Conservation (phyloP, 2,329 filamentous ascomycete genomes). For the Leptographium galeiforme region DNA sequence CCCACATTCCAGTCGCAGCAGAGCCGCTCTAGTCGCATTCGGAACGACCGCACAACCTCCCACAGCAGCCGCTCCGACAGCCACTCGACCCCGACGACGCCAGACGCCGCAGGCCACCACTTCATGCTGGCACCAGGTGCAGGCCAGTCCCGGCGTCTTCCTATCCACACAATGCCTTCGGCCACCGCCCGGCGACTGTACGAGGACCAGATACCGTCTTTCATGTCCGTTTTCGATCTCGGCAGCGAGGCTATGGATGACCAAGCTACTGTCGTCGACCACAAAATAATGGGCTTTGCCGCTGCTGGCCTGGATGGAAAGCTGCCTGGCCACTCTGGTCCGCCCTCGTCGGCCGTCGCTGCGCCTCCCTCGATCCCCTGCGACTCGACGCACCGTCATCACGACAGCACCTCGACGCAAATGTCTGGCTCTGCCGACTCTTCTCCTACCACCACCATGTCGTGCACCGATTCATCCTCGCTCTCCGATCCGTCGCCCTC, state of each 20-base stretch:
- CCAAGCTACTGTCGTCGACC: conserved; percentile 38
- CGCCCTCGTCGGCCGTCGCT: conserved; percentile 13
- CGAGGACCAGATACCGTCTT: conserved; percentile 60
- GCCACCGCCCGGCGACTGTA: conserved; percentile 47
- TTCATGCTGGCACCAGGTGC: neutral
- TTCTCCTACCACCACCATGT: conserved; percentile 87
- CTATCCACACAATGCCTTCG: conserved; percentile 40
- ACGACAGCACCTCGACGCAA: conserved; percentile 66
- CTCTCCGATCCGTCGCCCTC: conserved; percentile 83
- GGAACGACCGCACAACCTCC: neutral
- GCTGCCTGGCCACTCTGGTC: conserved; percentile 12
- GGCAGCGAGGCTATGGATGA: conserved; percentile 43
- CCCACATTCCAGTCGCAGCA: neutral
- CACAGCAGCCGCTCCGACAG: neutral
- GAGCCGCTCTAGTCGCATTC: neutral
- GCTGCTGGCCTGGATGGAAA: conserved; percentile 24
- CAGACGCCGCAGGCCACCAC: neutral
- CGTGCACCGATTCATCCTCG: conserved; percentile 82
- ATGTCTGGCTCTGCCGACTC: conserved; percentile 79
- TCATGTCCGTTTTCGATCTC: conserved; percentile 63
- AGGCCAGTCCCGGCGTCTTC: neutral
- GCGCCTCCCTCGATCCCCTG: conserved; percentile 20
- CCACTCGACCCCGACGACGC: neutral
- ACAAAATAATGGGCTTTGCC: conserved; percentile 34
- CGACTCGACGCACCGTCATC: conserved; percentile 51